Percentiles rank a stretch among this genome's conserved stretches.
These are phyloP conservation scores for Boletales sp. DNA, from an alignment of 768 basidiomycete genomes.

Conservation along the genomic window DNA sequence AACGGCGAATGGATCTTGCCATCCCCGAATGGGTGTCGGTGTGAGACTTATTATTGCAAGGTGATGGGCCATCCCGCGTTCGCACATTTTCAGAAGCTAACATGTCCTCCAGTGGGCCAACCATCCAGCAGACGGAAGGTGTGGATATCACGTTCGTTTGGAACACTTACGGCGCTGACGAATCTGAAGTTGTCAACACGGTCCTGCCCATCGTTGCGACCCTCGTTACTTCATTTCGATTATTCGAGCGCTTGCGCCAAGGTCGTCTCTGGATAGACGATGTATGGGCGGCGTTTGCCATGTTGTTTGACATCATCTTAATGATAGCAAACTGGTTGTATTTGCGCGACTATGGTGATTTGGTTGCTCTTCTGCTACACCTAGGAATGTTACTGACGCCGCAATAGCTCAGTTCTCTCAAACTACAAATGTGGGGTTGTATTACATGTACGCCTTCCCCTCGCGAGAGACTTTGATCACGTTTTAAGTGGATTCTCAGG, in stretches of 20 bases:
- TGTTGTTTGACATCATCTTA: not conserved
- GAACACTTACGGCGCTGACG: not conserved
- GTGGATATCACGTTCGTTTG: not conserved
- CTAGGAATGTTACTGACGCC: not conserved
- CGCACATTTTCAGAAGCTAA: too few species aligned
- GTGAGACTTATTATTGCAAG: too few species aligned
- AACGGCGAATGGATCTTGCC: too few species aligned
- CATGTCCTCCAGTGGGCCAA: not conserved
- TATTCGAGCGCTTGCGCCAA: not conserved
- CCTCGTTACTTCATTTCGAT: not conserved
- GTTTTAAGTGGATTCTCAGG: not conserved
- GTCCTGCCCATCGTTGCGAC: slow-evolving; percentile 1
- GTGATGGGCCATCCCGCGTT: too few species aligned
- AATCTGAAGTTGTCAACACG: not conserved
- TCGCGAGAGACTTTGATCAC: too few species aligned
- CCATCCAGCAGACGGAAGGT: not conserved
- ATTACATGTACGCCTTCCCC: slow-evolving; percentile 2
- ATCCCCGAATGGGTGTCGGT: too few species aligned
- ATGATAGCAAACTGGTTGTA: slow-evolving; percentile 1
- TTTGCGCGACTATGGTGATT: slow-evolving; percentile 1
- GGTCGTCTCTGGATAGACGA: slow-evolving; percentile 4
- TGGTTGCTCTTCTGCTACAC: not conserved
- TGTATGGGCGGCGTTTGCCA: not conserved
- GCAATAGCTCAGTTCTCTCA: not conserved
- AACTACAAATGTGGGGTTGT: not conserved